Percentiles rank a stretch among this genome's conserved stretches.
Evolutionary conservation across 2,329 filamentous ascomycete genomes (phyloP).

Genomic region (Penicillium sp.): DNA sequence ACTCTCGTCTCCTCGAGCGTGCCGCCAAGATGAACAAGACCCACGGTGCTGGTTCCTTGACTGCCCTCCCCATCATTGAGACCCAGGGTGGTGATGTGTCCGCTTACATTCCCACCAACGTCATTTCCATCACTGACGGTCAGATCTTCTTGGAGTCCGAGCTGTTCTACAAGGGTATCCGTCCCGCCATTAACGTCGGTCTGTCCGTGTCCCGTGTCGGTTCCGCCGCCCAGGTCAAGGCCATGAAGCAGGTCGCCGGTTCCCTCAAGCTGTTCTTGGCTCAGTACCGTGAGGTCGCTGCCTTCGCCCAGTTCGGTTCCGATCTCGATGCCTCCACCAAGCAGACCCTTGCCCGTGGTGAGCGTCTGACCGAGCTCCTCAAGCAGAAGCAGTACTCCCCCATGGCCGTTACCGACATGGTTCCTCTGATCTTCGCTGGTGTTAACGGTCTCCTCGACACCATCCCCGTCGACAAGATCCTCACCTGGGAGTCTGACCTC

Average conservation of each 20-base stretch:
- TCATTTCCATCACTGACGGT: constrained; percentile 99
- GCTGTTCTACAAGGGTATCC: constrained; percentile 99
- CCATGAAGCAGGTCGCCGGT: constrained; percentile 99
- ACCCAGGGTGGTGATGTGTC: constrained; percentile 99
- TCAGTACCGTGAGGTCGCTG: constrained; percentile 99
- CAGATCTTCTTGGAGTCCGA: constrained; percentile 99
- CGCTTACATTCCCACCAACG: constrained; percentile 99
- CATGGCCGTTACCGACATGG: constrained; percentile 99
- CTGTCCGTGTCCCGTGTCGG: constrained; percentile 99
- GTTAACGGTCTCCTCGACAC: constrained; percentile 92
- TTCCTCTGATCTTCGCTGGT: constrained; percentile 98
- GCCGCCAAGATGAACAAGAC: constrained; percentile 98
- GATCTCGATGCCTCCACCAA: constrained; percentile 98
- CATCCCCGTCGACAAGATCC: constrained; percentile 87
- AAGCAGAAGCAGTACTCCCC: constrained; percentile 99
- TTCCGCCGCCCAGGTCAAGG: constrained; percentile 98
- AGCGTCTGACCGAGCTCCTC: constrained; percentile 96
- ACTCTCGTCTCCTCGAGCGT: constrained; percentile 99
- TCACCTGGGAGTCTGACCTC: constrained; percentile 93
- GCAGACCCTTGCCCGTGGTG: constrained; percentile 97
- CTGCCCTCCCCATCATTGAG: constrained; percentile 96
- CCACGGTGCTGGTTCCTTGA: constrained; percentile 92
- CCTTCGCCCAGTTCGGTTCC: constrained; percentile 99
- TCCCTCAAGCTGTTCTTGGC: constrained; percentile 99
- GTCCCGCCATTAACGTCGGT: constrained; percentile 99